Conservation (phyloP, 108 stramenopile genomes). For the Poteriospumella lacustris region DNA sequence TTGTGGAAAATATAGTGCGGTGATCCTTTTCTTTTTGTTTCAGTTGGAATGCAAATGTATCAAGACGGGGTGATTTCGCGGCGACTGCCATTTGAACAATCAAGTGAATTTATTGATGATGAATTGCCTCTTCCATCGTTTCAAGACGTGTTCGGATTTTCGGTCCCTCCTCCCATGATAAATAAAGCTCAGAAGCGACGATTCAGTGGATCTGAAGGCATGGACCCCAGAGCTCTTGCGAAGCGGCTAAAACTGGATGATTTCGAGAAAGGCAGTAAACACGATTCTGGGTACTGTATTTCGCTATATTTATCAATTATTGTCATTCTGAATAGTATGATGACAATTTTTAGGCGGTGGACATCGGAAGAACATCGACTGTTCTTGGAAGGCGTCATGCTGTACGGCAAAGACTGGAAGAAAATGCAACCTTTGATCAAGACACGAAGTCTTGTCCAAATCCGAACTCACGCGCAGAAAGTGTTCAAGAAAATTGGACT, state of each 20-base stretch:
- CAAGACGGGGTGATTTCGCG: no score
- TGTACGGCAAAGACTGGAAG: constrained; percentile 93
- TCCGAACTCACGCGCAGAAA: constrained; percentile 27
- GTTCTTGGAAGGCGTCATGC: constrained; percentile 74
- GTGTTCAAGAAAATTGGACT: constrained; percentile 29
- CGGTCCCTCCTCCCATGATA: no score
- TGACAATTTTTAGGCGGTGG: constrained; percentile 40
- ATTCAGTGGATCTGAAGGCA: no score
- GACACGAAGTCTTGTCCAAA: constrained; percentile 7
- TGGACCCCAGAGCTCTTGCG: neutral
- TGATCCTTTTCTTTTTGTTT: no score
- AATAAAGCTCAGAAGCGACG: no score
- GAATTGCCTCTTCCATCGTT: constrained; percentile 17
- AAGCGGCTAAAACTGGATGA: neutral
- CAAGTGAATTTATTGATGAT: constrained; percentile 1
- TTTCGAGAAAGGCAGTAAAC: neutral
- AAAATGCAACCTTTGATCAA: constrained; percentile 56
- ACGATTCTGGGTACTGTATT: neutral
- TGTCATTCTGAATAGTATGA: neutral
- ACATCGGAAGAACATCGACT: constrained; percentile 71
- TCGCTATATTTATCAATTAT: neutral
- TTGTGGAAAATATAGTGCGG: no score
- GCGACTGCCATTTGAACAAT: no score
- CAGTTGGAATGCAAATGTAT: no score
- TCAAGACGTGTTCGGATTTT: neutral